Conservation (phyloP, 108 stramenopile genomes). For the Skeletonema costatum region DNA sequence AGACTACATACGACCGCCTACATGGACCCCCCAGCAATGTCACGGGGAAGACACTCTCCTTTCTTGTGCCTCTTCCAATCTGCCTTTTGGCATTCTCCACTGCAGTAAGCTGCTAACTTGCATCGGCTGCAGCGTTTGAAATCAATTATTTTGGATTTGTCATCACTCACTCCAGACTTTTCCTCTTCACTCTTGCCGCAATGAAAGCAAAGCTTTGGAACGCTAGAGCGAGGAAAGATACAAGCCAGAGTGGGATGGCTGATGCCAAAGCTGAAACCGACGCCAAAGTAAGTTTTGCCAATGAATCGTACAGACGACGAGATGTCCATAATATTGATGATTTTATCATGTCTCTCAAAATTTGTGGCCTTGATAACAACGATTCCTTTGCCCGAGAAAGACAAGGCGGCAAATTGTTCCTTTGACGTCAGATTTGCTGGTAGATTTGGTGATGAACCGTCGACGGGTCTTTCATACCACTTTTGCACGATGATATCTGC, state of each 20-base stretch:
- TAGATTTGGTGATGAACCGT: not conserved
- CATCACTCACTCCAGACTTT: not conserved
- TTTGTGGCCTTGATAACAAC: not conserved
- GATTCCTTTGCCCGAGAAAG: not conserved
- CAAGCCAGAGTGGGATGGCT: not conserved
- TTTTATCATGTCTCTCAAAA: not conserved
- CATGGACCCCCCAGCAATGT: no score
- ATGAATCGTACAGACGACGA: not conserved
- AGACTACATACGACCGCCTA: no score
- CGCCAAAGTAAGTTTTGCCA: not conserved
- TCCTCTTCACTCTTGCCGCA: not conserved
- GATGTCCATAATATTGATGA: not conserved
- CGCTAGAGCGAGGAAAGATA: not conserved
- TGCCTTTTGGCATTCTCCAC: not conserved
- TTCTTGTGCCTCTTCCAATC: not conserved
- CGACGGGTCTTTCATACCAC: not conserved
- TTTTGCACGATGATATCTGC: not conserved
- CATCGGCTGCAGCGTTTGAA: not conserved
- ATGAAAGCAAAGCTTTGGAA: not conserved
- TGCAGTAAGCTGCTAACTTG: not conserved
- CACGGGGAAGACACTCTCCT: not conserved
- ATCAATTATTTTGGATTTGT: not conserved
- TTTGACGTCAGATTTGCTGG: not conserved
- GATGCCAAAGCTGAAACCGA: not conserved
- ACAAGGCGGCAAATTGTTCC: not conserved